These are phyloP conservation scores for Globisporangium radiosum DNA, from an alignment of 352 stramenopile species.

Conservation along the genomic window DNA sequence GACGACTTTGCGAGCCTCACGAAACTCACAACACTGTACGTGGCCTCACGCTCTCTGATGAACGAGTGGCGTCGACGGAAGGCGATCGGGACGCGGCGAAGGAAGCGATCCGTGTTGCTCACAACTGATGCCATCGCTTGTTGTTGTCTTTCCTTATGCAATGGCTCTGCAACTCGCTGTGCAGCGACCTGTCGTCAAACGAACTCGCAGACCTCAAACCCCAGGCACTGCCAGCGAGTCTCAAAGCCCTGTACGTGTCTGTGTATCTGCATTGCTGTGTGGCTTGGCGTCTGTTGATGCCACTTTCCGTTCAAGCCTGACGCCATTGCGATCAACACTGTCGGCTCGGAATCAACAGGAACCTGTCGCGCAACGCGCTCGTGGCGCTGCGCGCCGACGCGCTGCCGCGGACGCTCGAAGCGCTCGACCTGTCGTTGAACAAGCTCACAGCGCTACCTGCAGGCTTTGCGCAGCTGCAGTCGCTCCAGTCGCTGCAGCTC, in stretches of 20 bases:
- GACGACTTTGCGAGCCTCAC: constrained; percentile 17
- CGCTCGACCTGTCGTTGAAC: constrained; percentile 14
- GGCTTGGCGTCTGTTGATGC: no score
- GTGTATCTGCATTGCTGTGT: no score
- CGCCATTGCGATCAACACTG: no score
- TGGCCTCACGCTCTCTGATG: neutral
- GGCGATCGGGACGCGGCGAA: no score
- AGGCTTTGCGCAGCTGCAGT: constrained; percentile 9
- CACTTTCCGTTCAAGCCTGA: no score
- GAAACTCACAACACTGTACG: constrained; percentile 19
- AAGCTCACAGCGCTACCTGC: constrained; percentile 6
- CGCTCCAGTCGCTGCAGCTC: constrained; percentile 13
- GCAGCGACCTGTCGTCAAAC: constrained; percentile 14
- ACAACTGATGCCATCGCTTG: neutral
- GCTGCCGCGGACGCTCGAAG: constrained; percentile 7
- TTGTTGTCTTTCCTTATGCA: neutral
- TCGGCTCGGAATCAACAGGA: constrained; percentile 3
- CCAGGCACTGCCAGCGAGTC: constrained; percentile 14
- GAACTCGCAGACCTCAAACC: constrained; percentile 6
- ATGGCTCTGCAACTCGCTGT: neutral
- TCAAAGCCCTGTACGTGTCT: constrained; percentile 8
- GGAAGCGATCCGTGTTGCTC: no score
- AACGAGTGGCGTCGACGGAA: no score
- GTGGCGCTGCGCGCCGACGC: constrained; percentile 1
- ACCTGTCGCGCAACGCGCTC: constrained; percentile 16